Evolutionary conservation across 1,139 yeast genomes (phyloP), one percentile per base, ranked within the genome.

Genomic region (Candida anutae): DNA sequence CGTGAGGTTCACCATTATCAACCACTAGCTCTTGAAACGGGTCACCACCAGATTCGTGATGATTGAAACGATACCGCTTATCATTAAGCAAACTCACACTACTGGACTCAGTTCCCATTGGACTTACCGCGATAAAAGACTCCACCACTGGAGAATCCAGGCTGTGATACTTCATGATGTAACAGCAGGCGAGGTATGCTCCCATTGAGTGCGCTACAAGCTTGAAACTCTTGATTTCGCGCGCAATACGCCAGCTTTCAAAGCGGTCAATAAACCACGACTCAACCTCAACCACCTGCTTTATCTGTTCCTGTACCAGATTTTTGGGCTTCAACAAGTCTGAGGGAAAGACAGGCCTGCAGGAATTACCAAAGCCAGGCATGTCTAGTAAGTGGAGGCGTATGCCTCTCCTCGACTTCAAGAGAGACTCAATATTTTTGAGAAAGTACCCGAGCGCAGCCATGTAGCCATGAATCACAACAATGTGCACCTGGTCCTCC

Each of bases 41-140:
- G 20, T 47, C 44, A 16, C 45, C 46, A 8, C 44, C 46, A 3
- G 31, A 37, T 13, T 45, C 54, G 34, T 59, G 64, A 33, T 55
- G 58, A 34, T 60, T 60, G 27, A 50, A 47, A 32, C 59, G 63
- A 28, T 46, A 48, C 27, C 46, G 43, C 24, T 46, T 47, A 29
- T 53, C 43, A 34, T 53, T 61, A 23, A 64, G 46, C 34, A 63
- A 51, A 39, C 69, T 62, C 11, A 38, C 35, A 22, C 45, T 43
- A 33, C 56, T 61, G 5, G 68, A 53, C 34, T 64, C 71, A 0
- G 71, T 62, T 3, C 71, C 71, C 68, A 64, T 58, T 4, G 71
- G 70, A 40, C 69, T 62, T 4, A 62, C 63, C 12, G 53, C 38
- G 12, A 61, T 46, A 19, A 62, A 50, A 18, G 55, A 50, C 12